phyloP scores from a whole-genome alignment of 352 stramenopile species.

The Pythium graminicola region DNA sequence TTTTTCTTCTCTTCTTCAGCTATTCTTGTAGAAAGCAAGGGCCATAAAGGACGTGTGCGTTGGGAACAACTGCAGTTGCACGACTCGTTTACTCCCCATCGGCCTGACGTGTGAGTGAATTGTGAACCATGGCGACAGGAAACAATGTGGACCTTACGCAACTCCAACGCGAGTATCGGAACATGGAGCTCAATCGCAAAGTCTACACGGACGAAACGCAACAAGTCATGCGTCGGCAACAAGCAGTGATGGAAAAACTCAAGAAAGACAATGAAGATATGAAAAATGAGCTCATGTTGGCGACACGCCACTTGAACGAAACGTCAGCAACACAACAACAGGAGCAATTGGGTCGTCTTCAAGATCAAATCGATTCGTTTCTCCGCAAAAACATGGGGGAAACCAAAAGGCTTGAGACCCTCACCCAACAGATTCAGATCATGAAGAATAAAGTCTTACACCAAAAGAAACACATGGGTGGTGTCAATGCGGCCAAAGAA shows the following conservation, averaged over 20 bases:
- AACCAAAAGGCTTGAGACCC: slow-evolving; percentile 73
- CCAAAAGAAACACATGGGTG: slow-evolving; percentile 94
- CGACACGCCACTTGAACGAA: slow-evolving; percentile 86
- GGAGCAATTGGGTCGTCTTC: slow-evolving; percentile 67
- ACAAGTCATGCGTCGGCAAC: slow-evolving; percentile 93
- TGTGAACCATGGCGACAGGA: slow-evolving; percentile 18
- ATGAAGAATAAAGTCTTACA: slow-evolving; percentile 84
- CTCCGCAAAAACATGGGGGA: slow-evolving; percentile 79
- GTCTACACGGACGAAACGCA: slow-evolving; percentile 92
- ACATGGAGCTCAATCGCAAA: slow-evolving; percentile 97
- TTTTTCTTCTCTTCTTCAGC: neutral
- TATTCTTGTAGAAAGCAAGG: no score
- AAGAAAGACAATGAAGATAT: slow-evolving; percentile 82
- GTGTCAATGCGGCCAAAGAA: slow-evolving; percentile 93
- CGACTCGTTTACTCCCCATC: no score
- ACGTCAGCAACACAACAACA: slow-evolving; percentile 73
- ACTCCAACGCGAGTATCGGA: slow-evolving; percentile 93
- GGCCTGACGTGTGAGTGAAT: no score
- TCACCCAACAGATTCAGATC: slow-evolving; percentile 85
- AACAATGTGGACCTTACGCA: slow-evolving; percentile 78
- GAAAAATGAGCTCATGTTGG: slow-evolving; percentile 86
- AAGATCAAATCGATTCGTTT: slow-evolving; percentile 89
- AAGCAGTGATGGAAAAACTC: slow-evolving; percentile 87
- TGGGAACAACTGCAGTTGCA: no score
- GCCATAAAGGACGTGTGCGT: no score